Evolutionary conservation across 1,284 basidiomycete genomes (phyloP), one percentile per base, ranked within the genome.

Genomic region (Schizopora paradoxa): DNA sequence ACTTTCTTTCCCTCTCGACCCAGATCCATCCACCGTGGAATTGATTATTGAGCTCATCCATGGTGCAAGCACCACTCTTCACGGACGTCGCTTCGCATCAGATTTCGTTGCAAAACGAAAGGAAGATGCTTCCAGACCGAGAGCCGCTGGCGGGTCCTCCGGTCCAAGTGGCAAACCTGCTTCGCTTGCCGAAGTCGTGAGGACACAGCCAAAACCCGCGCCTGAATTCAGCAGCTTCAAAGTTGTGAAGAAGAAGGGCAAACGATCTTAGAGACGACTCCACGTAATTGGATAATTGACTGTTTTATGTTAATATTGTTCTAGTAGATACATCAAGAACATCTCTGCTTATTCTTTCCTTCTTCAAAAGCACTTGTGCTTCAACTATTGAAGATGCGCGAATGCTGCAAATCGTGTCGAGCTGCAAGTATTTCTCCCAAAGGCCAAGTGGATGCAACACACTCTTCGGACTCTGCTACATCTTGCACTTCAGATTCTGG

Each of bases 11-110:
- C 89, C 92, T 5, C 65, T 95, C 35, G 91, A 96, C 56, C 87
- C 91, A 8, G 88, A 92, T 53, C 67, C 79, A 31, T 75, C 82
- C 3, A 87, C 86, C 1, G 67, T 84, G 31, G 92, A 96, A 66
- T 84, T 95, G 60, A 95, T 97, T 53, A 86, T 87, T 16, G 93
- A 96, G 61, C 72, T 84, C 34, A 90, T 99, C 46, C 99, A 99
- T 61, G 86, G 90, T 31, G 92, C 88, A 58, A 93, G 89, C 57
- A 88, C 90, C 19, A 99, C 91, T 1, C 76, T 99, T 32, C 93
- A 99, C 58, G 96, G 96, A 1, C 77, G 94, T 44, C 79, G 94
- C 23, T 99, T 99, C 59, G 92, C 93, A 1, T 72, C 85, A 4
- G 93, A 98, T 57, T 99, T 94, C 60, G 81, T 92, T 40, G 78